phyloP scores from a whole-genome alignment of 2,329 filamentous ascomycete genomes.

The Fonsecaea erecta region DNA sequence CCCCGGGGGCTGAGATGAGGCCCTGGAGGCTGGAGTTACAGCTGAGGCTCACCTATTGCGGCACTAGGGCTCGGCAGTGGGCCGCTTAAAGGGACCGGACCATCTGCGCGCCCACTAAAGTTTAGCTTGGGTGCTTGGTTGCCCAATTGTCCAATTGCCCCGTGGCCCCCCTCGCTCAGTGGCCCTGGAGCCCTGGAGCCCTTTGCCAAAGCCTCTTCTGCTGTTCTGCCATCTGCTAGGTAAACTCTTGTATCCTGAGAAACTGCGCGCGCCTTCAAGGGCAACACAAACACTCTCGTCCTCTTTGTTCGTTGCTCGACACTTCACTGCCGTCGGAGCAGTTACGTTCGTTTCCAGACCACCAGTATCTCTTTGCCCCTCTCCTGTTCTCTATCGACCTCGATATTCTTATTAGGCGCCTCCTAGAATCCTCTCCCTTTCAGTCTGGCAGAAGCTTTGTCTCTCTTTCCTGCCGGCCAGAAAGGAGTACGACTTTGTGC shows the following conservation, averaged over 20 bases:
- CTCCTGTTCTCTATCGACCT: background rate
- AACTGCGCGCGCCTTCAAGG: conserved; percentile 2
- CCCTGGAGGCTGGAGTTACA: background rate
- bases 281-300: background rate
- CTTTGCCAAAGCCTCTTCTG: conserved; percentile 7
- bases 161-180: background rate
- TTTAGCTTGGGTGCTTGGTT: background rate
- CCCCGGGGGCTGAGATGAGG: background rate
- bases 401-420: background rate
- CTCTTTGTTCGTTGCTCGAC: conserved; percentile 21
- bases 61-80: conserved; percentile 10
- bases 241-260: conserved; percentile 2
- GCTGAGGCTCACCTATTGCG: background rate
- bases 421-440: conserved; percentile 5
- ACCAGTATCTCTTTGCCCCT: conserved; percentile 1
- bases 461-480: conserved; percentile 34
- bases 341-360: conserved; percentile 22
- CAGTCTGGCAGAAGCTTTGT: conserved; percentile 11
- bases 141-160: background rate
- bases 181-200: conserved; percentile 1
- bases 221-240: conserved; percentile 1
- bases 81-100: conserved; percentile 5
- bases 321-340: conserved; percentile 3
- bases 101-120: background rate
- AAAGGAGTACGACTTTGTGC: conserved; percentile 29